Evolutionary conservation across 2,329 filamentous ascomycete genomes (phyloP), one percentile per base, ranked within the genome.

Genomic region (Beauveria pseudobassiana): DNA sequence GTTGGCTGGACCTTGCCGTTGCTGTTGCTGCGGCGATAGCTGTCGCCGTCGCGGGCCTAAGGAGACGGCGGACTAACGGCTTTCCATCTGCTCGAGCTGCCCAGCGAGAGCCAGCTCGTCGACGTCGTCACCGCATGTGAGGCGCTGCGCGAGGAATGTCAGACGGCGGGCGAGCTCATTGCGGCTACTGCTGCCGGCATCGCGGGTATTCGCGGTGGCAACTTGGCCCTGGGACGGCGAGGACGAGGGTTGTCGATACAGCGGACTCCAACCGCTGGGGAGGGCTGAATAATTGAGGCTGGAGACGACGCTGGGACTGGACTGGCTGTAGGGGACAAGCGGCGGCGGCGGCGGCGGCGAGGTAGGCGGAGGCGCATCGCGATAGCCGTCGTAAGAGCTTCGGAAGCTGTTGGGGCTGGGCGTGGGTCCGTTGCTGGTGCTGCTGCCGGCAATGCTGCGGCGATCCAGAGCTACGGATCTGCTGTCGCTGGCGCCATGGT

Each of bases 111-210:
- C 70, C 28, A 69, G 65, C 59, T 77, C 75, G 52, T 77, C 73
- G 20, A 74, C 69, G 22, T 67, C 64, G 57, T 72, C 71, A 62
- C 69, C 67, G 56, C 69, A 68, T 22, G 73, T 70, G 53, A 77
- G 72, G 57, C 74, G 73, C 64, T 74, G 72, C 5, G 75, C 74
- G 30, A 77, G 72, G 50, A 75, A 71, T 59, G 71, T 74, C 40
- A 77, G 67, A 20, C 75, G 72, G 62, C 72, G 68, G 12, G 82
- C 76, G 59, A 84, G 75, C 26, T 78, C 75, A 64, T 81, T 76
- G 61, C 74, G 75, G 68, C 48, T 22, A 26, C 56, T 16, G 34
- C 56, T n/a, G 22, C n/a, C 43, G 20, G 48, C 24, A 48, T 62
- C 55, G 38, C 57, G 53, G 3, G 56, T 24, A 24, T 20, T 63